phyloP scores from a whole-genome alignment of 495 filamentous ascomycete species.

The Parmelia sp. region DNA sequence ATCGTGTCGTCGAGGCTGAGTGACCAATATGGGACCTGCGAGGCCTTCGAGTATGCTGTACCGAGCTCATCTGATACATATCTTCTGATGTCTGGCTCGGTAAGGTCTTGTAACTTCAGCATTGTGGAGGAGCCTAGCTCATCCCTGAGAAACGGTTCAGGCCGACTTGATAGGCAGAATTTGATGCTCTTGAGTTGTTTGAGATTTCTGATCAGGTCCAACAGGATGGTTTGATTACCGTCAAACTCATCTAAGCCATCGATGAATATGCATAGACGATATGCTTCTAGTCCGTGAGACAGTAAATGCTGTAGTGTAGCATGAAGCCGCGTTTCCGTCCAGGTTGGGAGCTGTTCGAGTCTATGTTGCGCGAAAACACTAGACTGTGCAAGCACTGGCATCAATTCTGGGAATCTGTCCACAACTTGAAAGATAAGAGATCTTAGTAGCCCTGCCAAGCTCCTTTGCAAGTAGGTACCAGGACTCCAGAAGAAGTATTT shows the following conservation, averaged over 20 bases:
- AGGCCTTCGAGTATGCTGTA: not conserved
- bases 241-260: not conserved
- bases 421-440: slow-evolving; percentile 32
- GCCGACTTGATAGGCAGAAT: not conserved
- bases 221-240: not conserved
- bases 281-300: not conserved
- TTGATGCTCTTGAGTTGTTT: not conserved
- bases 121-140: not conserved
- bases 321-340: not conserved
- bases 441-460: slow-evolving; percentile 29
- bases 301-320: not conserved
- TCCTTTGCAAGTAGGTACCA: slow-evolving; percentile 26
- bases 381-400: not conserved
- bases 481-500: slow-evolving; percentile 32
- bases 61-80: not conserved
- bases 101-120: not conserved
- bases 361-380: not conserved
- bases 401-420: not conserved
- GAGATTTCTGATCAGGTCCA: not conserved
- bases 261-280: not conserved
- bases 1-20: not conserved
- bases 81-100: not conserved
- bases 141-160: not conserved
- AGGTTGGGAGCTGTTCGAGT: not conserved
- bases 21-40: not conserved